These are phyloP conservation scores for Andrographis paniculata DNA, from an alignment of 305 asterid species.

Conservation along the genomic window DNA sequence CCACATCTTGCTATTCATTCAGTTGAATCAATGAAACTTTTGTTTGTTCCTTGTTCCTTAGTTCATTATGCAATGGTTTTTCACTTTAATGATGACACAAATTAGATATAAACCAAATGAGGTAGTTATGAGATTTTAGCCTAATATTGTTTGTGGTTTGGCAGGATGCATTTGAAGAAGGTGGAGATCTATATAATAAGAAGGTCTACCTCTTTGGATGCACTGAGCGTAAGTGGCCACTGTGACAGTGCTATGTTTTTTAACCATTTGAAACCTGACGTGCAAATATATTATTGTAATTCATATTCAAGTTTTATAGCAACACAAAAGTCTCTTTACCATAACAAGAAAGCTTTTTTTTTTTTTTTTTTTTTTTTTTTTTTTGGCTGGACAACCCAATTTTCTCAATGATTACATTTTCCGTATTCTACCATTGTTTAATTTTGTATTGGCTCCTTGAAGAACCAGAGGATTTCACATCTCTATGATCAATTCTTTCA, in stretches of 20 bases:
- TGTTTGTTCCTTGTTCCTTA: neutral
- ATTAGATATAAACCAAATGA: neutral
- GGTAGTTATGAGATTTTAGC: constrained; percentile 4
- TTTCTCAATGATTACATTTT: too few species aligned
- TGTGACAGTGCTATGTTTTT: constrained; percentile 1
- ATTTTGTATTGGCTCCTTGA: too few species aligned
- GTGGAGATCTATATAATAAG: constrained; percentile 57
- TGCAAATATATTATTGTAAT: too few species aligned
- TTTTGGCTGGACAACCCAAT: too few species aligned
- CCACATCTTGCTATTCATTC: constrained; percentile 1
- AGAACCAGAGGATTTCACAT: neutral
- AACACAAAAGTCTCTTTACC: too few species aligned
- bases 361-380: too few species aligned
- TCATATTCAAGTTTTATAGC: too few species aligned
- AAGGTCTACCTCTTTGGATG: constrained; percentile 82
- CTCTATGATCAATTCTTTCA: neutral
- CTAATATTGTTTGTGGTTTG: constrained; percentile 22
- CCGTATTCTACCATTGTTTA: too few species aligned
- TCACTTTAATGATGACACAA: neutral
- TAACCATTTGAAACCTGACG: too few species aligned
- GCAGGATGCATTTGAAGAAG: constrained; percentile 90
- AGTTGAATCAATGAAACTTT: neutral
- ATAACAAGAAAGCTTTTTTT: too few species aligned
- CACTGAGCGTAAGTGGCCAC: constrained; percentile 74
- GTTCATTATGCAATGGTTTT: neutral